These are phyloP conservation scores for Babesia sp. DNA, from an alignment of 169 alveolate species.

Conservation along the genomic window DNA sequence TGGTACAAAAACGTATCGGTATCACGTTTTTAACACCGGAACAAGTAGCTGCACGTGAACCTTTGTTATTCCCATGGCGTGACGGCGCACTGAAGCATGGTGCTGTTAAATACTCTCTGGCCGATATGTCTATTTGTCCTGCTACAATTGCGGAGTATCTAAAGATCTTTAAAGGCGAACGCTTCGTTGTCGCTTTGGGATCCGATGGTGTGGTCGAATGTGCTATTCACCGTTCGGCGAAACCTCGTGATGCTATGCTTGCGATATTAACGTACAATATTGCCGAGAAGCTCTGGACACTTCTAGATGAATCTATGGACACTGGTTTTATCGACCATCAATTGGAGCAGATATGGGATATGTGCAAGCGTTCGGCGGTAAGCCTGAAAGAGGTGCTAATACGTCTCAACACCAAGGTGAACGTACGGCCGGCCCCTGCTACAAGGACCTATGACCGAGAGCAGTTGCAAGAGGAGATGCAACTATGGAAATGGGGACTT, in stretches of 20 bases:
- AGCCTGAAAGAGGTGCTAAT: constrained; percentile 40
- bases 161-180: constrained; percentile 48
- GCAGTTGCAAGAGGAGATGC: constrained; percentile 24
- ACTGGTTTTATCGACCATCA: constrained; percentile 25
- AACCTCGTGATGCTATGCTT: constrained; percentile 57
- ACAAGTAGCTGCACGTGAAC: constrained; percentile 41
- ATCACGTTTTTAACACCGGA: constrained; percentile 53
- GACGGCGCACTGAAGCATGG: constrained; percentile 55
- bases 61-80: constrained; percentile 49
- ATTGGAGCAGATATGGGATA: constrained; percentile 47
- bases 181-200: constrained; percentile 50
- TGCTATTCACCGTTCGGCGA: constrained; percentile 50
- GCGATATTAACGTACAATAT: constrained; percentile 59
- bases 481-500: constrained; percentile 37
- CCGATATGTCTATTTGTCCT: constrained; percentile 42
- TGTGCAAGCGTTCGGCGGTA: constrained; percentile 52
- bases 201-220: constrained; percentile 53
- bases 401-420: constrained; percentile 24
- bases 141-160: constrained; percentile 45
- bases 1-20: constrained; percentile 37
- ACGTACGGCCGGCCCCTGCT: background rate
- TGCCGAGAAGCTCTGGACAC: constrained; percentile 62
- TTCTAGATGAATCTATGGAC: constrained; percentile 38
- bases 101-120: constrained; percentile 44
- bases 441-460: constrained; percentile 3